Percentiles rank a stretch among this genome's conserved stretches.
Evolutionary conservation across 202 grass and related monocot genomes (phyloP).

Genomic region (Musa balbisiana): DNA sequence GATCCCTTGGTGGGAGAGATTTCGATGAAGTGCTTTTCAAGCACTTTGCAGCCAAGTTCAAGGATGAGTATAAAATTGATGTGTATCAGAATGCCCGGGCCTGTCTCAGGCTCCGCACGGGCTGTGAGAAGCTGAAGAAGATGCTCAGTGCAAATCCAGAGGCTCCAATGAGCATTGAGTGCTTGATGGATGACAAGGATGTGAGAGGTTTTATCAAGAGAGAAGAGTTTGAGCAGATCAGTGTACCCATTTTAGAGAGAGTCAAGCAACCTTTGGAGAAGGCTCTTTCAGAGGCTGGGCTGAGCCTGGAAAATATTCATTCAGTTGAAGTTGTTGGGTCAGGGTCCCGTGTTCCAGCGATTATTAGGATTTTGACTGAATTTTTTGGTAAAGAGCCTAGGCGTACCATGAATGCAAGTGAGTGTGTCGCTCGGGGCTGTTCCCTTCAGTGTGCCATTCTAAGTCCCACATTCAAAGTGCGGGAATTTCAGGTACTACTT

Average conservation of each 20-base stretch:
- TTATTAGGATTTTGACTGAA: slow-evolving; percentile 86
- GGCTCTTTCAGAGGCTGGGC: slow-evolving; percentile 54
- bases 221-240: slow-evolving; percentile 78
- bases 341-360: slow-evolving; percentile 74
- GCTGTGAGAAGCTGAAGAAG: slow-evolving; percentile 94
- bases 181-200: slow-evolving; percentile 98
- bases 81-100: slow-evolving; percentile 95
- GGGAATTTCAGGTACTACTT: slow-evolving; percentile 80
- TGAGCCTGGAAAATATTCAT: slow-evolving; percentile 51
- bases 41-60: slow-evolving; percentile 79
- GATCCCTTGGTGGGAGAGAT: slow-evolving; percentile 82
- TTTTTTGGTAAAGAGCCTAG: slow-evolving; percentile 91
- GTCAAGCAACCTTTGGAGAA: slow-evolving; percentile 79
- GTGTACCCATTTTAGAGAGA: slow-evolving; percentile 52
- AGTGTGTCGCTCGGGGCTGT: slow-evolving; percentile 92
- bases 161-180: slow-evolving; percentile 80
- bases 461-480: slow-evolving; percentile 92
- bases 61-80: slow-evolving; percentile 92
- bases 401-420: slow-evolving; percentile 91
- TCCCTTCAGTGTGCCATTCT: slow-evolving; percentile 89
- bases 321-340: slow-evolving; percentile 96
- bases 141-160: slow-evolving; percentile 84
- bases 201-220: slow-evolving; percentile 85
- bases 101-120: slow-evolving; percentile 65
- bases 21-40: slow-evolving; percentile 93